Percentiles rank a stretch among this genome's conserved stretches.
phyloP scores from a whole-genome alignment of 148 eudicot species.

The Vaccinium corymbosum region DNA sequence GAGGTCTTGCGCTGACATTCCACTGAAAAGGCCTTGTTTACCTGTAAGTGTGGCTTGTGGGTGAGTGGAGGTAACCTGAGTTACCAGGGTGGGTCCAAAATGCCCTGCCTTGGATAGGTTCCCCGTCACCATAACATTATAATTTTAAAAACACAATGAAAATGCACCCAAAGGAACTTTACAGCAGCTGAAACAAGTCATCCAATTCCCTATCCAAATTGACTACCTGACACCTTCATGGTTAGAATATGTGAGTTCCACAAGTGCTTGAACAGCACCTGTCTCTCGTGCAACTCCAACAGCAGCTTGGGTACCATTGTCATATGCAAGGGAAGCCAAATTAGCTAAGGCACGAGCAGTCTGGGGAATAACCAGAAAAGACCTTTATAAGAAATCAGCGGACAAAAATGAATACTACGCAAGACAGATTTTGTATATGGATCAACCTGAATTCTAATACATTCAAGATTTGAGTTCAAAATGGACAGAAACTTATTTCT shows the following conservation, averaged over 20 bases:
- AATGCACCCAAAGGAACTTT: slow-evolving; percentile 11
- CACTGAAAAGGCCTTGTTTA: neutral
- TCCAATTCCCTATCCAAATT: slow-evolving; percentile 7
- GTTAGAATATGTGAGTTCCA: slow-evolving; percentile 70
- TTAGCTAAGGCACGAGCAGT: slow-evolving; percentile 97
- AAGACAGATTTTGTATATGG: neutral
- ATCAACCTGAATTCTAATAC: neutral
- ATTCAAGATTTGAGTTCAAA: neutral
- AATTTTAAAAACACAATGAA: neutral
- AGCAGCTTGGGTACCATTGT: slow-evolving; percentile 61
- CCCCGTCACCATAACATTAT: neutral
- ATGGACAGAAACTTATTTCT: neutral
- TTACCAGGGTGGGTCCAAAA: neutral
- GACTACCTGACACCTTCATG: slow-evolving; percentile 89
- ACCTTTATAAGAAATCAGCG: slow-evolving; percentile 4
- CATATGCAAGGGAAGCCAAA: slow-evolving; percentile 94
- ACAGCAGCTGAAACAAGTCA: slow-evolving; percentile 8
- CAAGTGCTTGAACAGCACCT: slow-evolving; percentile 92
- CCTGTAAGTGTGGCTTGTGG: neutral
- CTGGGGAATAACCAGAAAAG: slow-evolving; percentile 32
- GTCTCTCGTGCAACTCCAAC: slow-evolving; percentile 81
- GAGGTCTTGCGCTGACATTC: neutral
- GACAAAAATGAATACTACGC: neutral
- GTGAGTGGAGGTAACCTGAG: neutral
- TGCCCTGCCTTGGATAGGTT: neutral